Base-by-base conservation (phyloP, 331 rosid genomes). In the Arachis monticola region DNA sequence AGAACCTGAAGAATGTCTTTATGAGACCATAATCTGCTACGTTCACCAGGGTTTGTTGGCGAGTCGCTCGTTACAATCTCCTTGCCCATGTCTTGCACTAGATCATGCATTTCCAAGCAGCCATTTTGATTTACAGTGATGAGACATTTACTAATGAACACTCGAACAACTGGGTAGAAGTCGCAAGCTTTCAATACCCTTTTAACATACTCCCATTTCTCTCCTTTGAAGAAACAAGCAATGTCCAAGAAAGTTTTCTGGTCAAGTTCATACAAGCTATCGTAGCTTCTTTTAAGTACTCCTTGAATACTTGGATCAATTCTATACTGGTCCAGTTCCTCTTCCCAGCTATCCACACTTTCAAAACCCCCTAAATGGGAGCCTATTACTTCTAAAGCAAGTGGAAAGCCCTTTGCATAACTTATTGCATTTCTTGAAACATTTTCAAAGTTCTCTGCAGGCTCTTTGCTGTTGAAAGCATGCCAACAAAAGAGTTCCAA, bases 351-450 rank as follows among this genome's bases (percentile, higher is more conserved):
- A 35, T 3, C 40, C 3, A 35, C 40, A 35, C 40, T 35, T 35
- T 3, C 4, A 35, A 35, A 2, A 35, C 40, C 3, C 4, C 40
- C 40, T 11, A 76, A 32, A 42, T 35, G 7, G 13, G 82, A 14
- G 4, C 79, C 87, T 11, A 80, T 38, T 1, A 61, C 64, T 45
- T 9, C 51, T 7, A 83, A 59, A 51, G 72, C 81, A 11, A 70
- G 27, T 6, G 86, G 86, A 74, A 58, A 7, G 9, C 84, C 84
- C 11, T 72, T 10, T 10, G 79, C 70, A 63, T 60, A 59, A 6
- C 35, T 0, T 4, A 77, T 56, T 0, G 6, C 77, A 42, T 32
- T 42, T 11, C 13, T 4, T 0, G 71, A 64, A 44, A 78, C 0
- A 6, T 69, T 14, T 6, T 5, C 35, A 17, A 5, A 74, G 11